Evolutionary conservation across 306 rosid species (phyloP).

Genomic region (Crotalaria pallida): DNA sequence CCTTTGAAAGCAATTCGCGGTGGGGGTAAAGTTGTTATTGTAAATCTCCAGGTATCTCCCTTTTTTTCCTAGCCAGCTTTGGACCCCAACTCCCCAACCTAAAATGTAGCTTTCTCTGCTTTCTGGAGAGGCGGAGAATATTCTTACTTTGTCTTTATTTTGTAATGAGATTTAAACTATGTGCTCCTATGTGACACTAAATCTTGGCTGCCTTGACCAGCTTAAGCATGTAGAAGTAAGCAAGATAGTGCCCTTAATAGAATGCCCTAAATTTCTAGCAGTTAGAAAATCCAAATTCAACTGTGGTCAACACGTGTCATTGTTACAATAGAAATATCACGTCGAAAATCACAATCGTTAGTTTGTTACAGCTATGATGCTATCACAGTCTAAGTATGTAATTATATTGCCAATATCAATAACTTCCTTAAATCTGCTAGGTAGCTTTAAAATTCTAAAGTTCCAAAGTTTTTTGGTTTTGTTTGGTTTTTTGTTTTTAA

Average conservation of each 20-base stretch:
- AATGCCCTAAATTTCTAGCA: neutral
- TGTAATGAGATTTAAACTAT: neutral
- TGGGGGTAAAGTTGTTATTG: constrained; percentile 92
- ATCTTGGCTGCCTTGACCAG: constrained; percentile 7
- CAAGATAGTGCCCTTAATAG: neutral
- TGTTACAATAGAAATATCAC: neutral
- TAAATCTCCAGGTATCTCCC: constrained; percentile 82
- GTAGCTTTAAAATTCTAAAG: constrained; percentile 2
- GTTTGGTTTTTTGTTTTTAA: no score
- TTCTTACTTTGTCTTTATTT: neutral
- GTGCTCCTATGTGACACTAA: neutral
- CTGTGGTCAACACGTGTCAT: neutral
- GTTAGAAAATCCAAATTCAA: neutral
- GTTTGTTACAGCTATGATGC: neutral
- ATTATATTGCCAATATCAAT: constrained; percentile 13
- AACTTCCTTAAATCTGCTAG: neutral
- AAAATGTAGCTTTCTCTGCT: constrained; percentile 6
- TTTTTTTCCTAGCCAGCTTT: neutral
- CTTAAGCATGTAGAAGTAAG: neutral
- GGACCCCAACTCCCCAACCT: neutral
- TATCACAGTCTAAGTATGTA: neutral
- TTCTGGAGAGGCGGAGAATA: neutral
- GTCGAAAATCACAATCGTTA: constrained; percentile 6
- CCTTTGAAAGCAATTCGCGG: constrained; percentile 90
- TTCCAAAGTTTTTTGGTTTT: neutral